phyloP scores from a whole-genome alignment of 208 protist species.

The Wallacemonas sp. region DNA sequence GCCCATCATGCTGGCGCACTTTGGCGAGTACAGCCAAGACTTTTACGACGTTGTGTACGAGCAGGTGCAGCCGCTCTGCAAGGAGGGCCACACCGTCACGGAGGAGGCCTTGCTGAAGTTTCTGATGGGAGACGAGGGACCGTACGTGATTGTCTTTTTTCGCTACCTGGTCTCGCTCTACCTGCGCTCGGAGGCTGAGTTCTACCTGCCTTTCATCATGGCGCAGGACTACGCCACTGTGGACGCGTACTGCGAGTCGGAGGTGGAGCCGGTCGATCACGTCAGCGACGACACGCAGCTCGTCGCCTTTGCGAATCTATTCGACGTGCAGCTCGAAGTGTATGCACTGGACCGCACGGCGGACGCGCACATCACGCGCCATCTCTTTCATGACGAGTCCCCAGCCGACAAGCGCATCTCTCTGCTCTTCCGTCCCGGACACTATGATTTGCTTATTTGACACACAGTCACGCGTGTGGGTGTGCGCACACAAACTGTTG shows the following conservation, averaged over 20 bases:
- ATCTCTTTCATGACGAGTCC: constrained; percentile 7
- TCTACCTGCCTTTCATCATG: constrained; percentile 79
- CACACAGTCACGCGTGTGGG: too few relatives aligned
- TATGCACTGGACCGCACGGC: constrained; percentile 64
- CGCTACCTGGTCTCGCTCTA: constrained; percentile 80
- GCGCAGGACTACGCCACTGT: constrained; percentile 60
- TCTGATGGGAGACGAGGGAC: constrained; percentile 32
- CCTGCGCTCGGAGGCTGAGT: constrained; percentile 51
- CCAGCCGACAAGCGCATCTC: constrained; percentile 17
- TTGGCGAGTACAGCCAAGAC: constrained; percentile 74
- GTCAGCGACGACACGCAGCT: constrained; percentile 85
- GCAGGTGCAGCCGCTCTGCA: constrained; percentile 29
- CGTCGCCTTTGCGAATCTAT: constrained; percentile 63
- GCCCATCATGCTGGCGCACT: constrained; percentile 34
- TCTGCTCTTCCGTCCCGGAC: constrained; percentile 77
- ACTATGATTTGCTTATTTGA: constrained; percentile 67
- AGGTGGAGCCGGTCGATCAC: constrained; percentile 79
- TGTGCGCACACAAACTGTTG: too few relatives aligned
- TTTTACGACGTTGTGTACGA: constrained; percentile 64
- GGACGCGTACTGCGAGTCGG: constrained; percentile 62
- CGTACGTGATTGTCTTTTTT: constrained; percentile 71
- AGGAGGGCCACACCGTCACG: constrained; percentile 24
- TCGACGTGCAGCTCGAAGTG: constrained; percentile 52
- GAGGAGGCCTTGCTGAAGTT: constrained; percentile 27
- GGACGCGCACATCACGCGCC: constrained; percentile 28